phyloP scores from a whole-genome alignment of 805 yeast species.

The Spathaspora gorwiae region DNA sequence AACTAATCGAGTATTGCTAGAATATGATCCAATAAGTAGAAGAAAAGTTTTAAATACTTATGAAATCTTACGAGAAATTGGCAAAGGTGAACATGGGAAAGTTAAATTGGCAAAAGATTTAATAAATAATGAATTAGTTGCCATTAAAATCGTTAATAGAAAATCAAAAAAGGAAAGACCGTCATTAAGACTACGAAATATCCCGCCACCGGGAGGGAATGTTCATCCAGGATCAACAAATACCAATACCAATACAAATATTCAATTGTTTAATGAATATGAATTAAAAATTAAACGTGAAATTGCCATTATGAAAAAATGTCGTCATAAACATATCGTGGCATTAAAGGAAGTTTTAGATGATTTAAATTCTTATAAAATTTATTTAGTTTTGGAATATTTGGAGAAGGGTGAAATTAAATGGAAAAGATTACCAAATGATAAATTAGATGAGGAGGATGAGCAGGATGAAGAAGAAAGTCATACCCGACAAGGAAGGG shows the following conservation, averaged over 20 bases:
- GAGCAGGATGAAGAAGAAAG: background rate
- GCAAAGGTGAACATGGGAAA: slow-evolving; percentile 98
- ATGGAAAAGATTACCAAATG: slow-evolving; percentile 49
- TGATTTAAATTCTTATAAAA: slow-evolving; percentile 76
- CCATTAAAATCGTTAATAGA: slow-evolving; percentile 88
- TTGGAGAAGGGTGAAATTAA: slow-evolving; percentile 85
- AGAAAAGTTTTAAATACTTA: slow-evolving; percentile 83
- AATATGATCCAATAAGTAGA: slow-evolving; percentile 82
- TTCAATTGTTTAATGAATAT: slow-evolving; percentile 21
- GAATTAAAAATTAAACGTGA: slow-evolving; percentile 37
- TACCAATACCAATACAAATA: slow-evolving; percentile 8
- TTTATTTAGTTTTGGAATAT: slow-evolving; percentile 85
- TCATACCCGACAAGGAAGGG: background rate
- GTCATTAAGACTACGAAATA: slow-evolving; percentile 20
- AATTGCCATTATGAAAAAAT: slow-evolving; percentile 46
- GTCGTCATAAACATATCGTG: slow-evolving; percentile 39
- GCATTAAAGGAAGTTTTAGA: slow-evolving; percentile 65
- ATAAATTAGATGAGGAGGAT: background rate
- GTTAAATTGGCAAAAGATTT: slow-evolving; percentile 85
- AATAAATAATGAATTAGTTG: slow-evolving; percentile 64
- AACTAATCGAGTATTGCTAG: slow-evolving; percentile 72
- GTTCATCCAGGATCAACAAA: slow-evolving; percentile 2
- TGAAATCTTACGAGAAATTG: slow-evolving; percentile 82
- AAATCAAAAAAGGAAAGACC: slow-evolving; percentile 38
- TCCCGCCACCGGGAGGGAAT: slow-evolving; percentile 16